Evolutionary conservation across 768 basidiomycete species (phyloP), one percentile per base, ranked within the genome.

Genomic region (Rhodotorula babjevae): DNA sequence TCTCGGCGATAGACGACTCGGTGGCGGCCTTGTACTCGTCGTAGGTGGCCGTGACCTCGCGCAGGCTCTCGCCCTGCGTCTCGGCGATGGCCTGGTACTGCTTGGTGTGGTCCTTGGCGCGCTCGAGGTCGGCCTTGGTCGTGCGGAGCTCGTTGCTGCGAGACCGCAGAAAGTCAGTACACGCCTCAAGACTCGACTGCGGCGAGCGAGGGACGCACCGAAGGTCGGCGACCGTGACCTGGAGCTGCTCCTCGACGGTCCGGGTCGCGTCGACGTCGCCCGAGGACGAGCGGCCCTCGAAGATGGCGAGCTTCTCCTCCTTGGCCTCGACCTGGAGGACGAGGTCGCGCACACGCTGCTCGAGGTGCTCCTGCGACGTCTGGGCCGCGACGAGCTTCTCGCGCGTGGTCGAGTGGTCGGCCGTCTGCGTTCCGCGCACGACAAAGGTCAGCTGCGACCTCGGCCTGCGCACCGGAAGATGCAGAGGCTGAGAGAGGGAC

Each of bases 81-180:
- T 88, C 86, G 72, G 89, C 89, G 76, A 94, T 93, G 74, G 90
- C 88, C 79, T 90, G 86, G 86, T 89, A 93, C 80, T 93, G 92
- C 70, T 89, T 86, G 42, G 89, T 87, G 77, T 92, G 90, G 58
- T 82, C 86, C 67, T 85, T 85, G 2, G 91, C 88, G 29, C 86
- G 83, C 18, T 87, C 84, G 49, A 92, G 85, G 75, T 93, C 92
- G 33, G 90, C 85, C 80, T 93, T 87, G 4, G 88, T 84, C 3
- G 90, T 84, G 81, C 91, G 92, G 63, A 94, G 83, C 40, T 88
- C 84, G 52, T 88, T 87, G 21, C 91, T 92, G 77, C 5, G 46
- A 50, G 8, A 12, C 23, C 25, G 53, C 42, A 59, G 27, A 14
- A 36, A 42, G 44, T 61, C 47, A 23, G 18, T 14, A 21, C 53